A percentile compares a stretch with the other conserved stretches of the same genome.
These are phyloP conservation scores for Pterocarpus santalinus DNA, from an alignment of 306 rosid genomes.

Conservation along the genomic window DNA sequence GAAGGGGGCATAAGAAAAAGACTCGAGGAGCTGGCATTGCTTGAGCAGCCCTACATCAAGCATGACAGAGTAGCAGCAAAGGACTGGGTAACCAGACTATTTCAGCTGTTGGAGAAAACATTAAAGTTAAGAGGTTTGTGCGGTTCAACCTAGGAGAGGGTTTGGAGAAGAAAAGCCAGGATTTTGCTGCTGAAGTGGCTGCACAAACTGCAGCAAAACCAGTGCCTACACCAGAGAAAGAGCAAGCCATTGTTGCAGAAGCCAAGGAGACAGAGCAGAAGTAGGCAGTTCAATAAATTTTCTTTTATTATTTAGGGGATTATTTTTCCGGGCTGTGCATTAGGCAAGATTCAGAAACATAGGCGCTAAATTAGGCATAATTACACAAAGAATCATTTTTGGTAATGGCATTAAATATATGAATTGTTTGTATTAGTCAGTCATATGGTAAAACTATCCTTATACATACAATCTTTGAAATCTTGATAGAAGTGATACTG, in stretches of 20 bases:
- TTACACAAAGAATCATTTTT: neutral
- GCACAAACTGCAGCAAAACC: constrained; percentile 92
- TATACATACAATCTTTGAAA: neutral
- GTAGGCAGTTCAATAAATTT: constrained; percentile 60
- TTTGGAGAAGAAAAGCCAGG: constrained; percentile 94
- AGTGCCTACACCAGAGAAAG: constrained; percentile 55
- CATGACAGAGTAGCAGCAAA: constrained; percentile 82
- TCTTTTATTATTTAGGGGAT: constrained; percentile 10
- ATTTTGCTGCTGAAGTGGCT: constrained; percentile 98
- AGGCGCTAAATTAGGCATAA: constrained; percentile 4
- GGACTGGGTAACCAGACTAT: constrained; percentile 94
- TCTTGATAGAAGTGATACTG: neutral
- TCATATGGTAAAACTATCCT: no score
- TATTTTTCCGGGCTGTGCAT: constrained; percentile 7
- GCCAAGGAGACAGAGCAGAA: constrained; percentile 65
- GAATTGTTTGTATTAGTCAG: neutral
- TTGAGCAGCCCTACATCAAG: constrained; percentile 95
- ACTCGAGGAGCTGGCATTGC: constrained; percentile 89
- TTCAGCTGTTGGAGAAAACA: constrained; percentile 94
- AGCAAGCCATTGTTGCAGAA: constrained; percentile 63
- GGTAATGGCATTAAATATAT: constrained; percentile 3
- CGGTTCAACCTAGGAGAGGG: constrained; percentile 97
- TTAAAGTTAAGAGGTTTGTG: constrained; percentile 89
- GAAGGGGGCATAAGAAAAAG: constrained; percentile 95
- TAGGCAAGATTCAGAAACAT: constrained; percentile 15